phyloP scores from a whole-genome alignment of 2,329 filamentous ascomycete species.

The Pseudogymnoascus sp. region DNA sequence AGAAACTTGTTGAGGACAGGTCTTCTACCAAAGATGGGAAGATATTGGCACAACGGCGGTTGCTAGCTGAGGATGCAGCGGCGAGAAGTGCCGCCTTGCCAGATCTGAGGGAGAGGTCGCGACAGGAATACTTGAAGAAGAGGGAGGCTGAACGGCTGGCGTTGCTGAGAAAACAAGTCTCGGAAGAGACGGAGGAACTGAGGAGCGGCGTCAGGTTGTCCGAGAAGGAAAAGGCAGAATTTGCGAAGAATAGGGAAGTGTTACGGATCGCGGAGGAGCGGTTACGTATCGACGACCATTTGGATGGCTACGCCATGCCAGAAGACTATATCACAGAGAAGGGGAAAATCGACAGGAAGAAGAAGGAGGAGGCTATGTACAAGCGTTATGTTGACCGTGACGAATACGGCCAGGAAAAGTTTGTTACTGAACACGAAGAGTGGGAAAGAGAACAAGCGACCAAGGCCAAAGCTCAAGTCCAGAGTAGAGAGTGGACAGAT shows the following conservation, averaged over 20 bases:
- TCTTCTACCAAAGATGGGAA: constrained; percentile 45
- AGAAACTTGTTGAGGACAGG: constrained; percentile 56
- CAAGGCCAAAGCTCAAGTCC: constrained; percentile 81
- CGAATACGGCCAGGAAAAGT: constrained; percentile 79
- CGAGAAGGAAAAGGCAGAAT: constrained; percentile 74
- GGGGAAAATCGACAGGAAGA: constrained; percentile 76
- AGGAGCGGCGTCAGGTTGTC: constrained; percentile 67
- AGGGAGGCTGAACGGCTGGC: constrained; percentile 78
- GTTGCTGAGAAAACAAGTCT: constrained; percentile 80
- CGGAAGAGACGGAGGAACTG: constrained; percentile 76
- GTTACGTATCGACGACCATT: constrained; percentile 79
- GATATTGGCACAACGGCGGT: constrained; percentile 50
- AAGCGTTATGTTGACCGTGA: constrained; percentile 83
- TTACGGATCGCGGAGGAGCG: constrained; percentile 76
- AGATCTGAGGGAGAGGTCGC: constrained; percentile 72
- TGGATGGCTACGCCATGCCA: constrained; percentile 85
- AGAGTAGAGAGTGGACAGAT: constrained; percentile 62
- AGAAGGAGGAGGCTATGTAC: constrained; percentile 84
- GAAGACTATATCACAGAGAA: constrained; percentile 94
- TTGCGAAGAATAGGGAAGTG: constrained; percentile 78
- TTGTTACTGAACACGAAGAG: constrained; percentile 87
- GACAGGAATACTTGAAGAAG: constrained; percentile 91
- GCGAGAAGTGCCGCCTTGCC: constrained; percentile 64
- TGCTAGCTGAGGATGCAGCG: constrained; percentile 57
- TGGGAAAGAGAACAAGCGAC: constrained; percentile 88